Conservation (phyloP, 75 land plant species). For the Cunninghamia lanceolata region DNA sequence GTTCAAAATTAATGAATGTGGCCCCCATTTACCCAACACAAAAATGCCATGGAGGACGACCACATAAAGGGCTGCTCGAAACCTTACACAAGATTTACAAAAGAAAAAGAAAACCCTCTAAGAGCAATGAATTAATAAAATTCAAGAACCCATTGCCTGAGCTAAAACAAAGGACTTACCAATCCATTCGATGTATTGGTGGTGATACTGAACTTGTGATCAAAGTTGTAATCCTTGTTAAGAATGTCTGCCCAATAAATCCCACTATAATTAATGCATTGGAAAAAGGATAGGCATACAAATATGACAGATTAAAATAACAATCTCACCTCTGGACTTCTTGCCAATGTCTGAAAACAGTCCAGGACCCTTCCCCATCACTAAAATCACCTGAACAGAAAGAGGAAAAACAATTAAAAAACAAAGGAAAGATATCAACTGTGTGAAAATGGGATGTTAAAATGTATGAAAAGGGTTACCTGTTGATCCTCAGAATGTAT, state of each 20-base stretch:
- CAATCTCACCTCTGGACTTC: conserved; percentile 59
- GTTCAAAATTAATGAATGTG: not conserved
- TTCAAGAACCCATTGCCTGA: not conserved
- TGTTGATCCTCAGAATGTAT: not conserved
- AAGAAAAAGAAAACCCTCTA: not conserved
- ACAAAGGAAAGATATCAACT: not conserved
- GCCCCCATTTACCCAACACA: not conserved
- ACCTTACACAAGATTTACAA: not conserved
- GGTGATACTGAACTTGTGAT: conserved; percentile 34
- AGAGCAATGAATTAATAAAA: not conserved
- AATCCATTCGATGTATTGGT: conserved; percentile 28
- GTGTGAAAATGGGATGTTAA: not conserved
- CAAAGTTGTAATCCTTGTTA: conserved; percentile 32
- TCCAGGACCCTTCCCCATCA: conserved; percentile 84
- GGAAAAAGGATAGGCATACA: not conserved
- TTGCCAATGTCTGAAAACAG: conserved; percentile 82
- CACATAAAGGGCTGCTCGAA: not conserved
- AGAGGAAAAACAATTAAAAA: not conserved
- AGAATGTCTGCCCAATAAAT: conserved; percentile 27
- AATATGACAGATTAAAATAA: not conserved
- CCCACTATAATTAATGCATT: not conserved
- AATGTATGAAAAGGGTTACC: not conserved
- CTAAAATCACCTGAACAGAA: not conserved
- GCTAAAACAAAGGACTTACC: conserved; percentile 17
- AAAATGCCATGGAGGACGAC: not conserved